Base-by-base conservation (phyloP, 441 rosid species). In the Populus hybrid region DNA sequence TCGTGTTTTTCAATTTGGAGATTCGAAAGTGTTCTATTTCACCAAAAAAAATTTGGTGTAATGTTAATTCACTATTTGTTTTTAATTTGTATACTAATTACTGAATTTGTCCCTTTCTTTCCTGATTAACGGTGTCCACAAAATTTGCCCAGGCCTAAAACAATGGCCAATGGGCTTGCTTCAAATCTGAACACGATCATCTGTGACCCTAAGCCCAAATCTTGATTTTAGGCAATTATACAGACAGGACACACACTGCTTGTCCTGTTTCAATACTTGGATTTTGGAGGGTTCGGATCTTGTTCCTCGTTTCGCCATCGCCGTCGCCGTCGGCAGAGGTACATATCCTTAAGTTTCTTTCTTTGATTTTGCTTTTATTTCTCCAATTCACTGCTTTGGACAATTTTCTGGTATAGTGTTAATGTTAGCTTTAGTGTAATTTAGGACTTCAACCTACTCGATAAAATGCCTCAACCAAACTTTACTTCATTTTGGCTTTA, bases 1-100 rank as follows among this genome's bases (percentile, higher is more conserved):
- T 30, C 4, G 32, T 38, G 0, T 1, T 38, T 38, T 38, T 38
- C 0, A 38, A 38, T 38, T 9, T 0, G 0, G 0, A 38, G 0
- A 9, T 38, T 38, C 3, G 2, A 38, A 38, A 38, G 3, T 38
- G 46, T 38, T 38, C 46, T 38, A 38, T 38, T 9, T 38, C 46
- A 38, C 3, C 12, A 38, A 38, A 38, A 38, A 8, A 1, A 1
- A 8, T 38, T 38, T 38, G 1, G 0, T 38, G 46, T 38, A 38
- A 38, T 38, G 46, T 9, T 9, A 38, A 38, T 38, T 38, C 42
- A 38, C 42, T 38, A 38, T 38, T 38, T 38, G 46, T 38, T 38
- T 38, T 38, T 38, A 38, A 38, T 38, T 9, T 38, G 46, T 38
- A 2, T 38, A 3, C 46, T 38, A 30, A 30, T 30, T 30, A 30